Evolutionary conservation across 2,329 filamentous ascomycete genomes (phyloP), one percentile per base, ranked within the genome.

Genomic region (Amauroascus niger): DNA sequence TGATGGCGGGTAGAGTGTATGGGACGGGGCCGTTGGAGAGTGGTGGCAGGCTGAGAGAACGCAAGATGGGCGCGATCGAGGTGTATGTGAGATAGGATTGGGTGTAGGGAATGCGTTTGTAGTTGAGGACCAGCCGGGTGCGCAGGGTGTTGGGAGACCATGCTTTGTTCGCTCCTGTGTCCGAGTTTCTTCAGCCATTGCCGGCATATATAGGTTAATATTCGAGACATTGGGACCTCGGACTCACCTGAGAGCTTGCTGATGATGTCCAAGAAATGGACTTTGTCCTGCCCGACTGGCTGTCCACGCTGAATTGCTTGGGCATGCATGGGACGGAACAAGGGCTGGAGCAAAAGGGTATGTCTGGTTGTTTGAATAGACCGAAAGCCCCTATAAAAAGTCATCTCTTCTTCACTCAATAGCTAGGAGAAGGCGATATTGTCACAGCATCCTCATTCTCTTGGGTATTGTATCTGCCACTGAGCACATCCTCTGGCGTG

Each of bases 71-170:
- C 52, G 67, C 65, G 57, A 72, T 72, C 52, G 71, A 67, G 13
- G 64, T 68, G 53, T 71, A 70, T 49, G 71, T 66, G 35, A 72
- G 63, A 52, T 69, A 72, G 58, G 69, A 53, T 26, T 69, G 71
- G 49, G 55, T 65, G 60, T 72, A 72, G 20, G 70, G 65, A 35
- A 72, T 65, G 7, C 62, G 32, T 59, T 72, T 72, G 55, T 69
- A 71, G 58, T 71, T 72, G 46, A 73, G 68, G 58, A 71, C 64
- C 20, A 72, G 62, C 43, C 70, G 68, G 57, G 69, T 70, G 49
- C 68, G 68, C 64, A 69, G 70, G 55, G 69, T 67, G 33, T 59
- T 60, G 13, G 69, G 69, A 49, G 69, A 71, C 57, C 57, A 58
- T 39, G 57, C 55, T 45, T 54, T 56, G 35, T 26, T 40, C 18